Evolutionary conservation across 2,329 filamentous ascomycete species (phyloP).

Genomic region (Aspergillus sclerotialis): DNA sequence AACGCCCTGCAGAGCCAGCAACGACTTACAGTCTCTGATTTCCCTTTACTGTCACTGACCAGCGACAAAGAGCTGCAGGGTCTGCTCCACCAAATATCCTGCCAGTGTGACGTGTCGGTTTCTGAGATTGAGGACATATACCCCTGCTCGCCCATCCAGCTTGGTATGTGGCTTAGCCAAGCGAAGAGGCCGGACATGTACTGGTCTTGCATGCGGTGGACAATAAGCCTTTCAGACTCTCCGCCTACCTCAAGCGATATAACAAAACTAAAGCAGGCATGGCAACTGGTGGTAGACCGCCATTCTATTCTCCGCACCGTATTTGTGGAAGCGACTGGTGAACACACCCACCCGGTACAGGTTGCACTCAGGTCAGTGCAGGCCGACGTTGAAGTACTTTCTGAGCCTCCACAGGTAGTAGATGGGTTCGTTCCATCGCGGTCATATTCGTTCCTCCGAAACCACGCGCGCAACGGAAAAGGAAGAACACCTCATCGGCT

Average conservation of each 20-base stretch:
- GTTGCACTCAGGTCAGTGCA: slow-evolving; percentile 24
- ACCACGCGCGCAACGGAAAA: slow-evolving; percentile 17
- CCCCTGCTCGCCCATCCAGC: slow-evolving; percentile 17
- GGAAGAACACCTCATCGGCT: slow-evolving; percentile 27
- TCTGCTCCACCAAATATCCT: slow-evolving; percentile 12
- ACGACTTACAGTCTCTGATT: too few species aligned
- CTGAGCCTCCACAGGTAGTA: too few species aligned
- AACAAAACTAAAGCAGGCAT: slow-evolving; percentile 12
- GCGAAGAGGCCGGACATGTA: background rate
- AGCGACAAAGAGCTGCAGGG: background rate
- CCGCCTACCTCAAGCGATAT: background rate
- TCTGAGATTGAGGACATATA: slow-evolving; percentile 16
- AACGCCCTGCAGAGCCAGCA: too few species aligned
- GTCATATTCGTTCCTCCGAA: slow-evolving; percentile 23
- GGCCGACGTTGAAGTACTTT: slow-evolving; percentile 20
- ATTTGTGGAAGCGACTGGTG: slow-evolving; percentile 28
- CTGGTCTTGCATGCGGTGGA: background rate
- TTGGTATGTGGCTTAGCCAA: slow-evolving; percentile 12
- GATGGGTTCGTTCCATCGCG: too few species aligned
- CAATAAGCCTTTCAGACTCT: background rate
- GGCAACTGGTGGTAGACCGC: slow-evolving; percentile 25
- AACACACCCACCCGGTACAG: slow-evolving; percentile 30
- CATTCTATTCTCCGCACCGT: slow-evolving; percentile 28
- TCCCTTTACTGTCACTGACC: too few species aligned
- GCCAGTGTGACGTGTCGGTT: slow-evolving; percentile 4